These are phyloP conservation scores for Hanseniaspora clermontiae DNA, from an alignment of 805 yeast genomes.

Conservation along the genomic window DNA sequence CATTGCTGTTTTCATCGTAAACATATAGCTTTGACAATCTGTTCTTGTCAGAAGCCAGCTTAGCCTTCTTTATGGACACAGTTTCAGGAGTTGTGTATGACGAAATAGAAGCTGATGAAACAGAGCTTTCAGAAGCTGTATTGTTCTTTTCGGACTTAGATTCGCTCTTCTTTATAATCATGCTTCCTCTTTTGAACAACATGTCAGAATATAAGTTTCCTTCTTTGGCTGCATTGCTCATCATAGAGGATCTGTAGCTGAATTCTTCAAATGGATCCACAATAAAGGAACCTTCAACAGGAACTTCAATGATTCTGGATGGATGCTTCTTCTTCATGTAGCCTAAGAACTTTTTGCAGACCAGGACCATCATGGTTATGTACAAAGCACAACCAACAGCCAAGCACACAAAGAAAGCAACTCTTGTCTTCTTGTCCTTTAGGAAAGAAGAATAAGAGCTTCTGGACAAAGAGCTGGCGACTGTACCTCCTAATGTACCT, in stretches of 20 bases:
- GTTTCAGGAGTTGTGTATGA: slow-evolving; percentile 3
- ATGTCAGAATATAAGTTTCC: slow-evolving; percentile 9
- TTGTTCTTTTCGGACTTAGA: neutral
- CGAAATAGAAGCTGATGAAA: neutral
- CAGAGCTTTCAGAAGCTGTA: neutral
- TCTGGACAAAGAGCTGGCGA: slow-evolving; percentile 13
- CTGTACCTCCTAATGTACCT: slow-evolving; percentile 12
- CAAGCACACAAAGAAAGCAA: slow-evolving; percentile 75
- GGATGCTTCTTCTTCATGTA: slow-evolving; percentile 22
- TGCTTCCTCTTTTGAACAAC: slow-evolving; percentile 12
- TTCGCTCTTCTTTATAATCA: neutral
- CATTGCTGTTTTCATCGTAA: slow-evolving; percentile 18
- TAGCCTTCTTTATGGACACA: slow-evolving; percentile 4
- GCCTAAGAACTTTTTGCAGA: slow-evolving; percentile 39
- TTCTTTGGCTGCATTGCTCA: slow-evolving; percentile 8
- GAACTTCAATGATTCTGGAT: slow-evolving; percentile 17
- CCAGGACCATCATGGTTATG: slow-evolving; percentile 45
- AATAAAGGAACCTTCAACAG: slow-evolving; percentile 10
- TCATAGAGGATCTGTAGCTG: slow-evolving; percentile 12
- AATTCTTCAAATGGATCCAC: slow-evolving; percentile 14
- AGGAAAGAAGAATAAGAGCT: slow-evolving; percentile 20
- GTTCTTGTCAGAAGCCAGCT: slow-evolving; percentile 1
- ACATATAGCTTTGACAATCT: slow-evolving; percentile 7
- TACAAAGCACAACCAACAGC: slow-evolving; percentile 62
- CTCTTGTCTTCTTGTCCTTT: slow-evolving; percentile 32